phyloP scores from a whole-genome alignment of 805 yeast species.

The Starmerella powellii region DNA sequence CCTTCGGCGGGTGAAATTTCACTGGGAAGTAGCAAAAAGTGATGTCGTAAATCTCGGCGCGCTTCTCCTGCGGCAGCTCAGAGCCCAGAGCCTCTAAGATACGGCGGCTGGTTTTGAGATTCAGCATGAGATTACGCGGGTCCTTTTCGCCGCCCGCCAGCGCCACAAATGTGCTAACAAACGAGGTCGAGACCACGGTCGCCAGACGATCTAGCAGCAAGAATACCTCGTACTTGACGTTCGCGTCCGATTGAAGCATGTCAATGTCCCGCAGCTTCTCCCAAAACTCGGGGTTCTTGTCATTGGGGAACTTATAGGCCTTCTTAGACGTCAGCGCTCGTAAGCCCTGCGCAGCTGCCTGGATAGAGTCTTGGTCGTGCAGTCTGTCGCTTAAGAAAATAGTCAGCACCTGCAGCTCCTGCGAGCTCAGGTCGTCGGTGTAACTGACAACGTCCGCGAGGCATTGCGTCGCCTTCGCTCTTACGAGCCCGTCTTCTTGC shows the following conservation, averaged over 20 bases:
- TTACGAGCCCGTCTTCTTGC: slow-evolving; percentile 41
- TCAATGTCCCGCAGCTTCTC: slow-evolving; percentile 6
- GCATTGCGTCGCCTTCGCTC: slow-evolving; percentile 38
- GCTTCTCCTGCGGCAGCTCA: slow-evolving; percentile 32
- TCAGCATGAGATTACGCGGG: slow-evolving; percentile 68
- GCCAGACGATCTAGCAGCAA: slow-evolving; percentile 5
- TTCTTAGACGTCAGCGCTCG: neutral
- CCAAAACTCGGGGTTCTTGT: slow-evolving; percentile 2
- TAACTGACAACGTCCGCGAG: slow-evolving; percentile 32
- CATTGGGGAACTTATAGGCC: neutral
- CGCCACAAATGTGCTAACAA: slow-evolving; percentile 48
- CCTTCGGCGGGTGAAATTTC: slow-evolving; percentile 79
- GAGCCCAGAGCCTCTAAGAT: slow-evolving; percentile 34
- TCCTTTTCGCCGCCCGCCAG: slow-evolving; percentile 85
- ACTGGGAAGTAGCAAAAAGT: slow-evolving; percentile 94
- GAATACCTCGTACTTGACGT: slow-evolving; percentile 7
- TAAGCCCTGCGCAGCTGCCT: slow-evolving; percentile 16
- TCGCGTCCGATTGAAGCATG: slow-evolving; percentile 11
- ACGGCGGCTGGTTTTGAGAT: slow-evolving; percentile 44
- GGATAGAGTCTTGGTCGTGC: slow-evolving; percentile 8
- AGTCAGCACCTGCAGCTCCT: slow-evolving; percentile 28
- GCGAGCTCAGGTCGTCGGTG: slow-evolving; percentile 29
- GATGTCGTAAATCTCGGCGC: slow-evolving; percentile 69
- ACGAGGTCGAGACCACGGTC: slow-evolving; percentile 20
- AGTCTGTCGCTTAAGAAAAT: slow-evolving; percentile 54